Conservation (phyloP, 2,329 filamentous ascomycete species). For the Diaporthe ilicicola region DNA sequence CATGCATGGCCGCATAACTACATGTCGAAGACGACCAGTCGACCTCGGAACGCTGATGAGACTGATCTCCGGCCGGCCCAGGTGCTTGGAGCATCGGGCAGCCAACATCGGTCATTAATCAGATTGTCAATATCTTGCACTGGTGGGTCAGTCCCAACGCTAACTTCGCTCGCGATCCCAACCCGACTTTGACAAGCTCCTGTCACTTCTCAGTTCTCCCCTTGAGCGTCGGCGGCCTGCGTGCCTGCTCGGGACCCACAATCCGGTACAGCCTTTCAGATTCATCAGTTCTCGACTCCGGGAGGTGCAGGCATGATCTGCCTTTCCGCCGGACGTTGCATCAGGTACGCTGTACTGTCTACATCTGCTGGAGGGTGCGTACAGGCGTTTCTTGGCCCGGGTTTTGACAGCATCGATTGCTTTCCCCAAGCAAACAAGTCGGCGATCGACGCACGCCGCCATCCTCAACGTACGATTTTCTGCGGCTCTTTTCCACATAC, state of each 20-base stretch:
- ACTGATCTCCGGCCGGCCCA: not conserved
- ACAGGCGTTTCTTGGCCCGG: too few species aligned
- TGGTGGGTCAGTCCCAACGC: constrained; percentile 19
- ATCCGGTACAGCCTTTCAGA: constrained; percentile 28
- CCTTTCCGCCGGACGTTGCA: constrained; percentile 11
- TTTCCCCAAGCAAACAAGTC: not conserved
- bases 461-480: constrained; percentile 20
- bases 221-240: not conserved
- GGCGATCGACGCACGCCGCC: constrained; percentile 17
- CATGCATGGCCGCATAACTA: constrained; percentile 4
- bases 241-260: constrained; percentile 27
- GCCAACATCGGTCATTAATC: constrained; percentile 11
- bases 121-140: constrained; percentile 12
- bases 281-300: constrained; percentile 15
- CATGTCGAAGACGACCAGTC: constrained; percentile 6
- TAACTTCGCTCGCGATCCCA: constrained; percentile 7
- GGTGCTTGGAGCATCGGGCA: not conserved
- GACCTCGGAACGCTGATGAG: not conserved
- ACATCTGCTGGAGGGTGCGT: not conserved
- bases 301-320: constrained; percentile 10
- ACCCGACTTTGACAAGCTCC: constrained; percentile 26
- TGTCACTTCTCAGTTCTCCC: constrained; percentile 26
- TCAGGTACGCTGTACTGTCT: not conserved
- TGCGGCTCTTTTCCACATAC: constrained; percentile 8
- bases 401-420: not conserved